Evolutionary conservation across 1,284 basidiomycete species (phyloP).

Genomic region (Abortiporus biennis): DNA sequence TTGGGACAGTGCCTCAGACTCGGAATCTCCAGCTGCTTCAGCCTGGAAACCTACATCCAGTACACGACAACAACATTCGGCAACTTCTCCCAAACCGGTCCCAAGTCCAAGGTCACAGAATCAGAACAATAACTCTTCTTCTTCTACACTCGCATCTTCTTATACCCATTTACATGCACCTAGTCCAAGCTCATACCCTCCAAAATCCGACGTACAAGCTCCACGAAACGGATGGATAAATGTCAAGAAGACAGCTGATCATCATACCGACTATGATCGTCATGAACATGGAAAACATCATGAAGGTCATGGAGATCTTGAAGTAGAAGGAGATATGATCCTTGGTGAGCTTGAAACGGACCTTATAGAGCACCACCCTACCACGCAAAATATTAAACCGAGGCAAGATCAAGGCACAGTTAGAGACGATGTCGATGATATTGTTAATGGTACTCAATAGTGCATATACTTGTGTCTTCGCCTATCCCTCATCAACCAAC

Average conservation of each 20-base stretch:
- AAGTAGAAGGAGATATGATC: slow-evolving; percentile 70
- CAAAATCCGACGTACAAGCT: slow-evolving; percentile 34
- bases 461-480: slow-evolving; percentile 20
- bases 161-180: slow-evolving; percentile 78
- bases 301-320: slow-evolving; percentile 31
- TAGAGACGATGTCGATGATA: slow-evolving; percentile 62
- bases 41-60: slow-evolving; percentile 37
- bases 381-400: slow-evolving; percentile 27
- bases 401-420: slow-evolving; percentile 44
- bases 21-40: slow-evolving; percentile 55
- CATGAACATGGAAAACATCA: slow-evolving; percentile 24
- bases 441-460: slow-evolving; percentile 57
- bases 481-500: slow-evolving; percentile 39
- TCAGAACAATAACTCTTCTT: slow-evolving; percentile 50
- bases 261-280: slow-evolving; percentile 20
- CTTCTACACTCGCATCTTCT: slow-evolving; percentile 70
- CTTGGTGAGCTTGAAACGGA: slow-evolving; percentile 67
- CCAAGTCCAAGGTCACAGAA: slow-evolving; percentile 32
- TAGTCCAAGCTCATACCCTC: slow-evolving; percentile 71
- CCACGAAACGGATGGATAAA: slow-evolving; percentile 69
- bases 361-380: slow-evolving; percentile 29
- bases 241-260: slow-evolving; percentile 45
- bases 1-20: slow-evolving; percentile 85
- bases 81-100: slow-evolving; percentile 50
- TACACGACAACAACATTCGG: slow-evolving; percentile 20